Base-by-base conservation (phyloP, 2,329 filamentous ascomycete species). In the Alternaria brassicae region DNA sequence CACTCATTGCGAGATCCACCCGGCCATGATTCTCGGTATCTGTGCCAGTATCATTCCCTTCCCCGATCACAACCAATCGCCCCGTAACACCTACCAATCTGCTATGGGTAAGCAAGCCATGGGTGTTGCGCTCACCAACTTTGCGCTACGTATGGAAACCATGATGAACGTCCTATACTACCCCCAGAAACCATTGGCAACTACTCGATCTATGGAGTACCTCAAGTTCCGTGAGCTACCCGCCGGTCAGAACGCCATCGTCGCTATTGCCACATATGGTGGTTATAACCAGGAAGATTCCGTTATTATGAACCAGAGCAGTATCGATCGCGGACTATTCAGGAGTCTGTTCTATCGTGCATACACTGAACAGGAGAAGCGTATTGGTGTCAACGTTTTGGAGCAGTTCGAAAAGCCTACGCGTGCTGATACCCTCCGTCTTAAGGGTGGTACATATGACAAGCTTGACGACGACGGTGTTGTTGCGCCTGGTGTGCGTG, bases 281-380 rank as follows among this genome's bases (percentile, higher is more conserved):
- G 95, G 95, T 60, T 99, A 99, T 84, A 99, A 99, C 80, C 96
- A 99, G 78, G 95, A 99, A 92, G 95, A 99, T 88, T 99, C 95
- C 68, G 94, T 99, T 68, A 97, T 99, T 73, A 98, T 99, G 95
- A 99, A 99, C 79, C 95, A 99, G 82, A 97, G 93, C 81, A 97
- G 93, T 79, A 98, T 99, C 72, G 95, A 99, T 79, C 91, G 95
- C 74, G 95, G 95, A 63, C 85, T 99, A 4, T 99, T 99, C 89
- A 88, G 96, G 73, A 97, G 93, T 86, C 81, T 99, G 54, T 99
- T 98, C 84, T 99, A 97, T 86, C 89, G 96, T 69, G 93, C 94
- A 10, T 99, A 99, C 80, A 96, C 93, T 30, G 95, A 99, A 74
- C 92, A 93, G 67, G 95, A 99, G 81, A 98, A 98, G 85, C 90